Conservation (phyloP, 805 yeast genomes). For the Schwanniomyces vanrijiae region DNA sequence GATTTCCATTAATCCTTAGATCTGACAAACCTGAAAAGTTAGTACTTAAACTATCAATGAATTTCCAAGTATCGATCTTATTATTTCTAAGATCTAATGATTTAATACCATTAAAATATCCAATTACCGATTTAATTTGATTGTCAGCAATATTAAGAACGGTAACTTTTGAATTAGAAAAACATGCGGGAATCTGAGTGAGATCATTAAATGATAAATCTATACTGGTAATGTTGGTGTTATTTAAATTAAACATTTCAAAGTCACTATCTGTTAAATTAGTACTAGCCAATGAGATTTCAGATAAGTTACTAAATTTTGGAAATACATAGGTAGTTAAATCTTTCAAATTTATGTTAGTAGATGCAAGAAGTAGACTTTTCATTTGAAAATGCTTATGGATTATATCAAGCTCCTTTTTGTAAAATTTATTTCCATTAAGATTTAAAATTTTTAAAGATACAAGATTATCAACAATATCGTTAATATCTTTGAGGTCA, state of each 20-base stretch:
- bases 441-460: constrained; percentile 44
- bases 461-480: constrained; percentile 36
- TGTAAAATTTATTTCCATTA: constrained; percentile 51
- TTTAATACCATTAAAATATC: background rate
- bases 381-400: constrained; percentile 9
- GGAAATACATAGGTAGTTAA: constrained; percentile 16
- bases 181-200: constrained; percentile 1
- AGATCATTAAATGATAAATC: constrained; percentile 46
- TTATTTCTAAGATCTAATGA: constrained; percentile 55
- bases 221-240: constrained; percentile 9
- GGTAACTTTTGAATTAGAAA: background rate
- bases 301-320: constrained; percentile 39
- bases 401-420: background rate
- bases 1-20: constrained; percentile 54
- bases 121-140: constrained; percentile 15
- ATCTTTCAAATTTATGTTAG: constrained; percentile 14
- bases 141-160: constrained; percentile 39
- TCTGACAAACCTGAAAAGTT: constrained; percentile 43
- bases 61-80: constrained; percentile 44
- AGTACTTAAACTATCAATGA: constrained; percentile 36
- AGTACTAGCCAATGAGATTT: constrained; percentile 36
- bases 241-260: constrained; percentile 5
- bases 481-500: constrained; percentile 37
- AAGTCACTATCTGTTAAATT: constrained; percentile 19
- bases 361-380: constrained; percentile 25